Conservation (phyloP, 495 filamentous ascomycete genomes). For the Neurospora africana region DNA sequence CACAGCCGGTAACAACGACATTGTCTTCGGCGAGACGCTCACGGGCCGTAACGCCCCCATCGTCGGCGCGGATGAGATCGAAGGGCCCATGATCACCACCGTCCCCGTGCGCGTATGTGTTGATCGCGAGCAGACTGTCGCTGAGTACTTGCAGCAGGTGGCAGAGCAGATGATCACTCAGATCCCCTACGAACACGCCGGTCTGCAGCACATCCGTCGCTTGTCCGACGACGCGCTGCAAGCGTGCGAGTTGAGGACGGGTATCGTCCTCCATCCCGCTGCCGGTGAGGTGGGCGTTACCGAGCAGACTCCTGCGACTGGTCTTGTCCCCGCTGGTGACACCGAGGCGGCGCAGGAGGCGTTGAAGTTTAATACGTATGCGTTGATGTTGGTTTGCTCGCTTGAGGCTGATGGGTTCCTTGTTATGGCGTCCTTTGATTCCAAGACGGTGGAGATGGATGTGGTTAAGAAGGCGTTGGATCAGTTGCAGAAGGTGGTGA, state of each 20-base stretch:
- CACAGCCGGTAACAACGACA: conserved; percentile 38
- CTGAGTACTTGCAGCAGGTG: conserved; percentile 37
- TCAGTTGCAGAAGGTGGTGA: conserved; percentile 20
- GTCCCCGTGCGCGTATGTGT: conserved; percentile 48
- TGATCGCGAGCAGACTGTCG: conserved; percentile 14
- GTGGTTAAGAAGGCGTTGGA: conserved; percentile 24
- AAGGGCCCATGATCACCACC: conserved; percentile 55
- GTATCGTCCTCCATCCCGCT: conserved; percentile 37
- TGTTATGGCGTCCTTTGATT: conserved; percentile 55
- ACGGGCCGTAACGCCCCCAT: conserved; percentile 44
- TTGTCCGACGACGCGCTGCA: conserved; percentile 50
- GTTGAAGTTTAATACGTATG: conserved; percentile 58
- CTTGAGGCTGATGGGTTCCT: conserved; percentile 45
- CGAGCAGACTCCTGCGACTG: conserved; percentile 33
- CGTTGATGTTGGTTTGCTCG: conserved; percentile 53
- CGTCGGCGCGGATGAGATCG: conserved; percentile 39
- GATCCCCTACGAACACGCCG: conserved; percentile 55
- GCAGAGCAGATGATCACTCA: conserved; percentile 42
- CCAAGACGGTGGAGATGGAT: conserved; percentile 23
- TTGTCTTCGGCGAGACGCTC: conserved; percentile 46
- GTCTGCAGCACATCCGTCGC: conserved; percentile 57
- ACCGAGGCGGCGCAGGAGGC: conserved; percentile 50
- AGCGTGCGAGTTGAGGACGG: conserved; percentile 49
- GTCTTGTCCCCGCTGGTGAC: conserved; percentile 38
- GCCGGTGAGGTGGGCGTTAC: conserved; percentile 18